These are phyloP conservation scores for Nemania serpens DNA, from an alignment of 2,329 filamentous ascomycete species.

Conservation along the genomic window DNA sequence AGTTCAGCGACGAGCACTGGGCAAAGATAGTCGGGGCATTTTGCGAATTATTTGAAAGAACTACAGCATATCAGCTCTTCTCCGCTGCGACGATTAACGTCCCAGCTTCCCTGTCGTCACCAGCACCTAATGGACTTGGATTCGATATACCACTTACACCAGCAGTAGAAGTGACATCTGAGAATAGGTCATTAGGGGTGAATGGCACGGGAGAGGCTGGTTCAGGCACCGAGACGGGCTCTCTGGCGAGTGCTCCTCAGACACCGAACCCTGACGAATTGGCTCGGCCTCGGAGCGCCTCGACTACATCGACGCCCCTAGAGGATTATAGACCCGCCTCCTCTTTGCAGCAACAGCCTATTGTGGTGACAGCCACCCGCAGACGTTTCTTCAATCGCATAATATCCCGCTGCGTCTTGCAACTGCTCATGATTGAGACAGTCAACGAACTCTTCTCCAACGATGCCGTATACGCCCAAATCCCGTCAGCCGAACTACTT, in stretches of 20 bases:
- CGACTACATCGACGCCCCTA: constrained; percentile 55
- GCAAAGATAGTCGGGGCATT: constrained; percentile 93
- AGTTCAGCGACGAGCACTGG: constrained; percentile 89
- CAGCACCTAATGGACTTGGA: constrained; percentile 57
- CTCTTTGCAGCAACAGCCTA: constrained; percentile 80
- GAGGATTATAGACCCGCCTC: constrained; percentile 87
- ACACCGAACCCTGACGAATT: constrained; percentile 32
- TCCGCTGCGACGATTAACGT: constrained; percentile 71
- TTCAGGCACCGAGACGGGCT: constrained; percentile 42
- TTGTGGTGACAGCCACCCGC: constrained; percentile 90
- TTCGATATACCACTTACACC: constrained; percentile 53
- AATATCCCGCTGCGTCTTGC: constrained; percentile 96
- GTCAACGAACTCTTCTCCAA: constrained; percentile 99
- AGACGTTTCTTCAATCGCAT: constrained; percentile 98
- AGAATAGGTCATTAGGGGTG: constrained; percentile 65
- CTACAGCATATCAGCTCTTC: constrained; percentile 94
- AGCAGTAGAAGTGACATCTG: constrained; percentile 45
- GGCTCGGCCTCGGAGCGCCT: constrained; percentile 27
- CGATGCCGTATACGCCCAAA: constrained; percentile 90
- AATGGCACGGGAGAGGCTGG: constrained; percentile 57
- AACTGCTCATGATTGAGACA: constrained; percentile 98
- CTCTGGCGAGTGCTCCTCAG: constrained; percentile 32
- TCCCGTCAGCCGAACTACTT: constrained; percentile 86
- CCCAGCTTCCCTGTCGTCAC: constrained; percentile 55
- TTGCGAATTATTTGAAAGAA: constrained; percentile 91